Percentiles rank a stretch among this genome's conserved stretches.
These are phyloP conservation scores for Quercus berberidifolia DNA, from an alignment of 306 rosid species.

Conservation along the genomic window DNA sequence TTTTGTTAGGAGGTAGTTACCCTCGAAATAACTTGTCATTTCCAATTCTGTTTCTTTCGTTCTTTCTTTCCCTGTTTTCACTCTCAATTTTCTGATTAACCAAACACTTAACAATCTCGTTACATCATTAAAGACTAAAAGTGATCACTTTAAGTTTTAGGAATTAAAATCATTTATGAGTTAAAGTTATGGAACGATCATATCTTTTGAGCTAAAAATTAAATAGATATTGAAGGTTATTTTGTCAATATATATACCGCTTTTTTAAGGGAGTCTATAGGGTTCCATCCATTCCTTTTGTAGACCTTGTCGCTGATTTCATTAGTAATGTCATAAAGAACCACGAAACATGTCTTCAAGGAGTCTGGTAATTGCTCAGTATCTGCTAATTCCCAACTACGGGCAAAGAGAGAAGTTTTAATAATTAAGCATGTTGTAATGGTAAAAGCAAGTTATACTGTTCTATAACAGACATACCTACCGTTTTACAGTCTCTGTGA, in stretches of 20 bases:
- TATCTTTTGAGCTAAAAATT: too few species aligned
- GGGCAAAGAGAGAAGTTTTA: not conserved
- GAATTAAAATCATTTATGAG: too few species aligned
- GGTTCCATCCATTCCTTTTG: slow-evolving; percentile 49
- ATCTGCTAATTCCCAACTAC: slow-evolving; percentile 56
- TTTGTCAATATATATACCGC: slow-evolving; percentile 16
- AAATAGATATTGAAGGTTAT: too few species aligned
- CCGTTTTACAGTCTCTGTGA: slow-evolving; percentile 54
- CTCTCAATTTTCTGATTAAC: too few species aligned
- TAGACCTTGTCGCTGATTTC: slow-evolving; percentile 45
- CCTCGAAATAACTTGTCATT: too few species aligned
- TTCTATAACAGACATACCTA: not conserved
- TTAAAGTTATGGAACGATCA: too few species aligned
- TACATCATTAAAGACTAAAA: too few species aligned
- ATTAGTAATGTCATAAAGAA: slow-evolving; percentile 41
- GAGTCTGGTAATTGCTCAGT: slow-evolving; percentile 42
- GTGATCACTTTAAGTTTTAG: too few species aligned
- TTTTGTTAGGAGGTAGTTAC: too few species aligned
- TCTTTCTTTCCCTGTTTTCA: too few species aligned
- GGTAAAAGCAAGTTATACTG: not conserved
- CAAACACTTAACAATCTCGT: too few species aligned
- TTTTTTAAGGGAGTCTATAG: slow-evolving; percentile 22
- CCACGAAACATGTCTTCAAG: slow-evolving; percentile 55
- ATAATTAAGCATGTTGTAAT: not conserved
- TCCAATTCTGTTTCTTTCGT: too few species aligned